Evolutionary conservation across 495 filamentous ascomycete genomes (phyloP), one percentile per base, ranked within the genome.

Genomic region (Chlorociboria aeruginascens): DNA sequence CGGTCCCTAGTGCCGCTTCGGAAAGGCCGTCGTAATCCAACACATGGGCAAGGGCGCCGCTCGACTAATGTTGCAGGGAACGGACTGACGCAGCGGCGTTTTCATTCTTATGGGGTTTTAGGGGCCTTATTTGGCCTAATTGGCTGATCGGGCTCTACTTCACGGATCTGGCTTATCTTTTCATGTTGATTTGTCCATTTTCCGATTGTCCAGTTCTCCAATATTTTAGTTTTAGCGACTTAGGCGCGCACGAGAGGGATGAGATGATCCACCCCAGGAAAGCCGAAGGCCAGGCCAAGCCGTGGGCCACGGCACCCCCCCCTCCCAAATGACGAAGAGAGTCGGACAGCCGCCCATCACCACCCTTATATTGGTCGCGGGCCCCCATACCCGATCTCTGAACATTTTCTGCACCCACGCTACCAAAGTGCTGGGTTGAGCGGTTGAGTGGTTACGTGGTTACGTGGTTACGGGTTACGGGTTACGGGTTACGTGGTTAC

Each of bases 261-360:
- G 43, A 48, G 40, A 50, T 50, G 42, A 32, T 52, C 43, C 49
- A 30, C 20, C 31, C 39, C 45, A 45, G 40, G 34, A 45, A n/a
- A n/a, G n/a, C n/a, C n/a, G n/a, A n/a, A n/a, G n/a, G 48, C 42
- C 20, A 25, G 20, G 20, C 20, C 20, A 25, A 25, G 20, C 20
- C 20, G 20, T 25, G 20, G 20, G 20, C 45, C 46, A 49, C 41
- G 13, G 41, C 46, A 44, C 20, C 46, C 51, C 48, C 49, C n/a
- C n/a, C n/a, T n/a, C n/a, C n/a, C n/a, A n/a, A n/a, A 52, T 52
- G 49, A 57, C 46, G 46, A 57, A 47, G 37, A 47, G 37, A 13
- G 25, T 13, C 32, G 12, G 17, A 45, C 46, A 53, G 54, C 42
- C 47, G 46, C 49, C 50, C 49, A 43, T 52, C 37, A 50, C 53